Percentiles rank a stretch among this genome's conserved stretches.
Evolutionary conservation across 225 moss, liverwort and hornwort genomes (phyloP).

Genomic region (Marchantia paleacea): DNA sequence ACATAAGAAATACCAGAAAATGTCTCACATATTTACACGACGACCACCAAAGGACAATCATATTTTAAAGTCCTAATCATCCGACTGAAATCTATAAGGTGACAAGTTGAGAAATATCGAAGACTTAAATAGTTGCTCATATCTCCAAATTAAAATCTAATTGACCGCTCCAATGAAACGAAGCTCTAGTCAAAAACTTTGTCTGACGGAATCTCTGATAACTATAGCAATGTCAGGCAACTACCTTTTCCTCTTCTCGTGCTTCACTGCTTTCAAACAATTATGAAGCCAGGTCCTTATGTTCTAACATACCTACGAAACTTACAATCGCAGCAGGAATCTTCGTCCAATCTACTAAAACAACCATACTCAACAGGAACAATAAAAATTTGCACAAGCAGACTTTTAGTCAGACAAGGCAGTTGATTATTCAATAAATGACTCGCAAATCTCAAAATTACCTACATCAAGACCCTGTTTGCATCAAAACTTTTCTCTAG

Average conservation of each 20-base stretch:
- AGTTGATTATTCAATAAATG: slow-evolving; percentile 19
- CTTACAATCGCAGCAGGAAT: neutral
- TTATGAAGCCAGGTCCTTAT: neutral
- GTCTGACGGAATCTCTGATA: too few species aligned
- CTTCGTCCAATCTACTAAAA: neutral
- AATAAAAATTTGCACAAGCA: neutral
- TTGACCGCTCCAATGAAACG: too few species aligned
- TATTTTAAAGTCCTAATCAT: too few species aligned
- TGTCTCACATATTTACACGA: too few species aligned
- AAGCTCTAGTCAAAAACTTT: too few species aligned
- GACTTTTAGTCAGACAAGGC: neutral
- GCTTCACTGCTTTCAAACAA: neutral
- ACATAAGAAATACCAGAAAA: too few species aligned
- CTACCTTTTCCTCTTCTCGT: neutral
- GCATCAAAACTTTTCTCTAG: slow-evolving; percentile 33
- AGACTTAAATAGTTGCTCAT: too few species aligned
- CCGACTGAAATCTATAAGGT: too few species aligned
- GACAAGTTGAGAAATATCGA: too few species aligned
- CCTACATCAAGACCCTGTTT: slow-evolving; percentile 7
- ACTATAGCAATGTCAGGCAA: too few species aligned
- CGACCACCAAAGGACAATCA: too few species aligned
- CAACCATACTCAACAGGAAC: neutral
- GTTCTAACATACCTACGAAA: neutral
- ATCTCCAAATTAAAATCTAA: too few species aligned
- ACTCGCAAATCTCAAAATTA: slow-evolving; percentile 18